phyloP scores from a whole-genome alignment of 306 rosid species.

The Vicia sativa region DNA sequence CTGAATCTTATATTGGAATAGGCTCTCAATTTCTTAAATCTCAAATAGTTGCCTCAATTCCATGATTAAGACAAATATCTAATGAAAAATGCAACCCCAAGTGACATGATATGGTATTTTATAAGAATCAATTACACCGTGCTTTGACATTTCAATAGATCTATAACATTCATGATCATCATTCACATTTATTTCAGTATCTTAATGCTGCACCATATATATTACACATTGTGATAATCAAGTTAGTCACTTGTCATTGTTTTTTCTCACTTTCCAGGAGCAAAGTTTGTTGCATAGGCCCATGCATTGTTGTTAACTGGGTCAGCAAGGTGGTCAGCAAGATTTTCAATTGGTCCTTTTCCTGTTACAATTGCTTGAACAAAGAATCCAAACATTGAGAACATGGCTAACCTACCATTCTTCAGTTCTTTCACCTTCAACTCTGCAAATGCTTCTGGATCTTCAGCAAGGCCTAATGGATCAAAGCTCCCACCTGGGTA shows the following conservation, averaged over 20 bases:
- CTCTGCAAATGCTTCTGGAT: background rate
- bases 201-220: background rate
- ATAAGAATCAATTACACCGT: too few species aligned
- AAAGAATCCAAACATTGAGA: background rate
- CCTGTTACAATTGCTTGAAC: background rate
- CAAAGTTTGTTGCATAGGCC: constrained; percentile 11
- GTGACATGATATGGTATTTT: too few species aligned
- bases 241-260: background rate
- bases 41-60: too few species aligned
- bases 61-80: too few species aligned
- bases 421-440: background rate
- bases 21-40: too few species aligned
- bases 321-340: background rate
- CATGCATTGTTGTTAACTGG: background rate
- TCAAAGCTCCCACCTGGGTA: constrained; percentile 2
- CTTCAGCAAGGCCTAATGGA: background rate
- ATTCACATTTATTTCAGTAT: too few species aligned
- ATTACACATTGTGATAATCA: background rate
- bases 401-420: background rate
- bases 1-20: too few species aligned
- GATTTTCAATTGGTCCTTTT: background rate
- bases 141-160: too few species aligned
- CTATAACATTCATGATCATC: too few species aligned
- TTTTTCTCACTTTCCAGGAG: background rate
- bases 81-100: too few species aligned